phyloP scores from a whole-genome alignment of 306 rosid species.

The Echinosophora koreensis region DNA sequence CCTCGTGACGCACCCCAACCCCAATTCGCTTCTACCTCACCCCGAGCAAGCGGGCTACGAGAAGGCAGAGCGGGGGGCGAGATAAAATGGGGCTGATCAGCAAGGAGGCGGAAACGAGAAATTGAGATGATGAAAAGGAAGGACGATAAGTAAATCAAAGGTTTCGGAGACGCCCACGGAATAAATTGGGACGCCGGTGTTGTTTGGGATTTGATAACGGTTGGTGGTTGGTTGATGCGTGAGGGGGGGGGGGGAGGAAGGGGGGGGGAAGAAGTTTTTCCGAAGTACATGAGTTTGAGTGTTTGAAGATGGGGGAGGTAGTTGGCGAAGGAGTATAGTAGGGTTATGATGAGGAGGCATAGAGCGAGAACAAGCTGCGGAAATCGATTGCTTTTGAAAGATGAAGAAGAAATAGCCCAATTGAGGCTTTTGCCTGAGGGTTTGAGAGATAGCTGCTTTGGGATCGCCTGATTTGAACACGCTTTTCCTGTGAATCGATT shows the following conservation, averaged over 20 bases:
- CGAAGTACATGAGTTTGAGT: slow-evolving; percentile 70
- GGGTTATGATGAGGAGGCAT: slow-evolving; percentile 81
- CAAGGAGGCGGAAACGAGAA: slow-evolving; percentile 81
- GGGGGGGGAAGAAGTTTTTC: too few species aligned
- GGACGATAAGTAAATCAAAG: slow-evolving; percentile 47
- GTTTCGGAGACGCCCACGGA: slow-evolving; percentile 68
- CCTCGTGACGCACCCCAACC: slow-evolving; percentile 78
- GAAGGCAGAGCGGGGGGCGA: slow-evolving; percentile 77
- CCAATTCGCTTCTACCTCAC: slow-evolving; percentile 69
- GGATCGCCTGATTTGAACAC: slow-evolving; percentile 82
- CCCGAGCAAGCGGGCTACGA: slow-evolving; percentile 57
- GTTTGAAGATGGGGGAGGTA: slow-evolving; percentile 83
- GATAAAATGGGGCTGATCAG: slow-evolving; percentile 86
- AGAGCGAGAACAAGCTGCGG: slow-evolving; percentile 87
- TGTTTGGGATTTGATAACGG: slow-evolving; percentile 72
- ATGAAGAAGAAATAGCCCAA: slow-evolving; percentile 82
- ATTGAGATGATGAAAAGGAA: slow-evolving; percentile 67
- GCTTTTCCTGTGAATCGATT: slow-evolving; percentile 73
- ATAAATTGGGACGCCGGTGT: slow-evolving; percentile 77
- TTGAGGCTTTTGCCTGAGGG: slow-evolving; percentile 84
- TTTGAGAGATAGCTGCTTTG: slow-evolving; percentile 79
- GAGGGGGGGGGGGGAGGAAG: too few species aligned
- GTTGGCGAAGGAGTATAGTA: slow-evolving; percentile 96
- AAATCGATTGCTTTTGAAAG: slow-evolving; percentile 63
- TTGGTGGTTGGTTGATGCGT: slow-evolving; percentile 87